A percentile compares a stretch with the other conserved stretches of the same genome.
phyloP scores from a whole-genome alignment of 208 protist genomes.

The Trypanosoma avium region DNA sequence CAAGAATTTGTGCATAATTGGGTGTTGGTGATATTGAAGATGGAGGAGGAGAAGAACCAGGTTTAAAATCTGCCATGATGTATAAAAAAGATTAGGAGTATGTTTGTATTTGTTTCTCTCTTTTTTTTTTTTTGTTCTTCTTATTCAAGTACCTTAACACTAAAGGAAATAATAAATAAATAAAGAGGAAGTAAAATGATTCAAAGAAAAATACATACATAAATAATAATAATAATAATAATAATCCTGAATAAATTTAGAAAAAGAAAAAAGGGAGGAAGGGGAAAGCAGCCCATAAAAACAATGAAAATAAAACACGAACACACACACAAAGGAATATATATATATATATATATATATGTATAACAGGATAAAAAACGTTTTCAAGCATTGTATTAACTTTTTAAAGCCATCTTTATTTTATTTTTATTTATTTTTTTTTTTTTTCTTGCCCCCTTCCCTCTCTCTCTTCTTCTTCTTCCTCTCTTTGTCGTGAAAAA shows the following conservation, averaged over 20 bases:
- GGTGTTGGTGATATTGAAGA: too few species aligned
- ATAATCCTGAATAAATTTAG: neutral
- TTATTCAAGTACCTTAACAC: too few species aligned
- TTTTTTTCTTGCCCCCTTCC: neutral
- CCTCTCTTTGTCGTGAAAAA: constrained; percentile 11
- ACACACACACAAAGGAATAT: neutral
- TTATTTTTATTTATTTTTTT: too few species aligned
- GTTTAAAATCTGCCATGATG: too few species aligned
- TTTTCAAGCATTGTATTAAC: too few species aligned
- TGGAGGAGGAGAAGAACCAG: too few species aligned
- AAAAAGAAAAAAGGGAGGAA: neutral
- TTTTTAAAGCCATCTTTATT: too few species aligned
- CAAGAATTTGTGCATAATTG: neutral
- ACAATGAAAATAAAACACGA: neutral
- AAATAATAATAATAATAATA: neutral
- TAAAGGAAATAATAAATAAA: neutral
- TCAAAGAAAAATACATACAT: neutral
- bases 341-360: too few species aligned
- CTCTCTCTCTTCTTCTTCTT: constrained; percentile 27
- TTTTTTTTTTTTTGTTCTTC: constrained; percentile 6
- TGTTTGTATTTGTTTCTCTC: neutral
- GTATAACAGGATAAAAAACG: too few species aligned
- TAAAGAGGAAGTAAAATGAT: neutral
- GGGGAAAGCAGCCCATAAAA: neutral
- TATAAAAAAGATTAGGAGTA: neutral